A percentile compares a stretch with the other conserved stretches of the same genome.
These are phyloP conservation scores for Sphagnum fallax DNA, from an alignment of 228 moss, liverwort and hornwort species.

Conservation along the genomic window DNA sequence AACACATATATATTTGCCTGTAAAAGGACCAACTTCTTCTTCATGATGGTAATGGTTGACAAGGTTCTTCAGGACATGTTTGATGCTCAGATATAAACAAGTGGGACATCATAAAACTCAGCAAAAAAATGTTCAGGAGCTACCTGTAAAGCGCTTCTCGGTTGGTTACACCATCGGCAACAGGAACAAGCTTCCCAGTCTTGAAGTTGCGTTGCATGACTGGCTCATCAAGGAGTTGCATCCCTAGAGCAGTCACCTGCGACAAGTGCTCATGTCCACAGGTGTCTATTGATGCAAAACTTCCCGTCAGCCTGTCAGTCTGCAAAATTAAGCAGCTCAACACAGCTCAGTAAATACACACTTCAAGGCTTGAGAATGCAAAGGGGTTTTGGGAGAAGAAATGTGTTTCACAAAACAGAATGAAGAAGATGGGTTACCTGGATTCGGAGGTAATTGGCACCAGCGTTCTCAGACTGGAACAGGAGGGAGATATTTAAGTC, in stretches of 20 bases:
- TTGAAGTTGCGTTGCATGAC: conserved; percentile 39
- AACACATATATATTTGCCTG: too few relatives aligned
- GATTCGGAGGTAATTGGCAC: conserved; percentile 55
- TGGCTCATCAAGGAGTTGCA: conserved; percentile 46
- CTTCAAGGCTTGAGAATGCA: neutral
- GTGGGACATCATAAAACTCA: too few relatives aligned
- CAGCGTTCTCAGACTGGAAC: conserved; percentile 45
- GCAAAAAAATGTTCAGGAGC: neutral
- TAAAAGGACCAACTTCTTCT: too few relatives aligned
- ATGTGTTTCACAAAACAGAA: neutral
- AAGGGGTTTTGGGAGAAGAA: neutral
- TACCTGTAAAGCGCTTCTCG: conserved; percentile 63
- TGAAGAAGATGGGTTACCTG: conserved; percentile 18
- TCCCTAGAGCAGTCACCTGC: conserved; percentile 46
- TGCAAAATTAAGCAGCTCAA: neutral
- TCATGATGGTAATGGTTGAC: too few relatives aligned
- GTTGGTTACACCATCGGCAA: conserved; percentile 34
- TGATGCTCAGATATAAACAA: too few relatives aligned
- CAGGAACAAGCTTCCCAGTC: conserved; percentile 31
- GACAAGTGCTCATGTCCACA: conserved; percentile 25
- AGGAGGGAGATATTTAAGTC: conserved; percentile 54
- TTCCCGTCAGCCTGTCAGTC: neutral
- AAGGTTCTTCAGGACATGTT: too few relatives aligned
- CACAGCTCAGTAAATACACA: neutral
- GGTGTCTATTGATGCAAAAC: conserved; percentile 24